Base-by-base conservation (phyloP, 2,329 filamentous ascomycete genomes). In the Rachicladosporium sp. region DNA sequence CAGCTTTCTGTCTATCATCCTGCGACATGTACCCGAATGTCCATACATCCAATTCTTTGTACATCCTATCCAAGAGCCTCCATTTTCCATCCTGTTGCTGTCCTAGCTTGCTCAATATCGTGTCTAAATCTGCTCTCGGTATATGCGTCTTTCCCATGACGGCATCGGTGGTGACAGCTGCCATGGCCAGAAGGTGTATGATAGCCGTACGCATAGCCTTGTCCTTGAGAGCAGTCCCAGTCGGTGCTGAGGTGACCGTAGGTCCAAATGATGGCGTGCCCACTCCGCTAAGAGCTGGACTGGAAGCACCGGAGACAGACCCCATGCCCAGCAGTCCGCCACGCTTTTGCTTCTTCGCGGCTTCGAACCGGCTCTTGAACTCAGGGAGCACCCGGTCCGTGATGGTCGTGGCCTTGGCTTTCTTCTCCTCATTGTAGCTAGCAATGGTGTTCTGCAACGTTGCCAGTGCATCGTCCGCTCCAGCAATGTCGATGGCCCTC, bases 31-130 rank as follows among this genome's bases (percentile, higher is more conserved):
- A 80, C 9, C 65, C 66, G 51, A 80, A 80, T 6, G 66, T 70
- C 66, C 69, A 79, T 7, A 76, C 67, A 50, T 78, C 73, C 45
- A 80, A 60, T 38, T 79, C 75, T 49, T 73, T 74, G 54, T 71
- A 80, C 10, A 63, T 59, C 50, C 73, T 74, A 56, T 78, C 74
- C 29, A 61, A 68, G 45, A 80, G 61, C 48, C 70, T 60, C 57
- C 68, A 74, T 45, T 70, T 69, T 11, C 66, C 66, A 31, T 69
- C 59, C 33, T 67, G 58, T 36, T 66, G 67, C 47, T 69, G 64
- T 41, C 65, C 62, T 48, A 74, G 67, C 56, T 75, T 77, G 43
- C 47, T 46, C 27, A 71, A 58, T 30, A 74, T 53, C 30, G 60
- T 53, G 23, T 61, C 54, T 38, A 69, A 61, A 41, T 74, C 70